Base-by-base conservation (phyloP, 2,329 filamentous ascomycete species). In the Claviceps humidiphila region DNA sequence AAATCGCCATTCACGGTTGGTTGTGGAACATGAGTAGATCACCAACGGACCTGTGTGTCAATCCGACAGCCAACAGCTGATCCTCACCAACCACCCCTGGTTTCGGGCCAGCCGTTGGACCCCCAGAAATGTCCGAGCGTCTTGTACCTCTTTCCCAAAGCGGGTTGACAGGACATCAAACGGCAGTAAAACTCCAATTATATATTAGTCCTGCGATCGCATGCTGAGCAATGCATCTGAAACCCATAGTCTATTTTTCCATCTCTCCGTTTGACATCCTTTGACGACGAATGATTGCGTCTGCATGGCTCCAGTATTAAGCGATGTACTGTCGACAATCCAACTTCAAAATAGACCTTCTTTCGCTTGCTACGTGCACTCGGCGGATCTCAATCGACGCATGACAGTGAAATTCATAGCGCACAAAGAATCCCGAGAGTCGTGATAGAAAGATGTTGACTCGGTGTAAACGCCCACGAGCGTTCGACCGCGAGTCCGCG, bases 1-100 rank as follows among this genome's bases (percentile, higher is more conserved):
- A 55, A 60, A 59, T 52, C 45, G 26, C 49, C 50, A 37, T 39
- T 48, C 45, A 20, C 47, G 50, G 41, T 41, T 48, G 48, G 53
- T 49, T 49, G 51, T 56, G 54, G 51, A 37, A 39, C 52, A 42
- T 26, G 51, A 47, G 42, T 39, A 50, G 58, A 52, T 43, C 56
- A 52, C 51, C 37, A 49, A 52, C 56, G 39, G 55, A 43, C 37
- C 54, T 49, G 41, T 51, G 41, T 51, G 46, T 22, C 22, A 30
- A 13, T 17, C 44, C 37, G 45, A 50, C 56, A 50, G 55, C 57
- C 57, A 55, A 53, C 37, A 47, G 43, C 43, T 53, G 57, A 52
- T 53, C 53, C 53, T 45, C 34, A 46, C 54, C 49, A 46, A 42
- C 44, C 44, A 37, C 52, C 50, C 52, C 52, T 45, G 52, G 54